Conservation (phyloP, 306 rosid genomes). For the Cicer chorassanicum region DNA sequence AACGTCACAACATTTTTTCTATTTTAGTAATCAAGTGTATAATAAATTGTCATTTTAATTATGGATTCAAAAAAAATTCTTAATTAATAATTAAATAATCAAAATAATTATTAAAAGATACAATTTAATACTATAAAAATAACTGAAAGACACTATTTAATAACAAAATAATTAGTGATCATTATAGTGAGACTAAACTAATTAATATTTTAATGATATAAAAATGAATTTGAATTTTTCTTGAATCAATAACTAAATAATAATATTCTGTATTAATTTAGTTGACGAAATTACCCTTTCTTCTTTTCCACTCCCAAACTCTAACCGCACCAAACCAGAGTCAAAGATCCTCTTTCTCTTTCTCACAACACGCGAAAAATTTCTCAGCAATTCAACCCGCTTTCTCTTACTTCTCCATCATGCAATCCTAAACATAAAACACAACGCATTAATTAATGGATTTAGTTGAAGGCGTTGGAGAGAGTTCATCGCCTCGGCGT, state of each 20-base stretch:
- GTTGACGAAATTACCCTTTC: constrained; percentile 53
- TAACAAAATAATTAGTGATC: too few relatives aligned
- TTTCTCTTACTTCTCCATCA: constrained; percentile 40
- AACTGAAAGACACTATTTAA: too few relatives aligned
- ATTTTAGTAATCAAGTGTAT: too few relatives aligned
- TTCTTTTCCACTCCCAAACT: constrained; percentile 42
- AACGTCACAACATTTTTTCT: background rate
- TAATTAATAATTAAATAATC: too few relatives aligned
- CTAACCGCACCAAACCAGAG: constrained; percentile 37
- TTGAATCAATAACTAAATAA: too few relatives aligned
- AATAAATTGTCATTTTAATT: too few relatives aligned
- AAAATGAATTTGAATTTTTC: too few relatives aligned
- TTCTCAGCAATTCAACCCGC: background rate
- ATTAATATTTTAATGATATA: too few relatives aligned
- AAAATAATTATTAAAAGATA: too few relatives aligned
- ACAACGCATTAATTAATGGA: constrained; percentile 61
- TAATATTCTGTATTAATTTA: background rate
- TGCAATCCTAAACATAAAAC: constrained; percentile 36
- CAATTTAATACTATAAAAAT: too few relatives aligned
- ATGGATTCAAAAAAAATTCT: too few relatives aligned
- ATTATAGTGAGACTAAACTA: too few relatives aligned
- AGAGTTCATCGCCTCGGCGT: constrained; percentile 93
- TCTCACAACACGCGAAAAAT: background rate
- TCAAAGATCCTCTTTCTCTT: constrained; percentile 48
- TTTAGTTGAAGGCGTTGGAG: constrained; percentile 94